These are phyloP conservation scores for Botrytis paeoniae DNA, from an alignment of 2,329 filamentous ascomycete genomes.

Conservation along the genomic window DNA sequence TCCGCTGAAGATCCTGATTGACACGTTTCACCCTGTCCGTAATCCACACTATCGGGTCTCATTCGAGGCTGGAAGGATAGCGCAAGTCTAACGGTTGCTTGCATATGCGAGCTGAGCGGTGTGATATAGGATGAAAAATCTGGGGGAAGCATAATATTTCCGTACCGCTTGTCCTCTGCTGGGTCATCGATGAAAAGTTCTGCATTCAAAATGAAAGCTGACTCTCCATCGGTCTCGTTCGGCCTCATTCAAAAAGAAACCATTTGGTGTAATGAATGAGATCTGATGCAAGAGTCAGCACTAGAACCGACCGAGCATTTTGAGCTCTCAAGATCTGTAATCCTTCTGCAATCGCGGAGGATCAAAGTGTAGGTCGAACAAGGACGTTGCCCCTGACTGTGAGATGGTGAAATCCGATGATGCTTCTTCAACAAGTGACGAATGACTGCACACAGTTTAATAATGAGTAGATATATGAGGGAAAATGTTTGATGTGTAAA, in stretches of 20 bases:
- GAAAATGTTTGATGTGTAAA: neutral
- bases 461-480: neutral
- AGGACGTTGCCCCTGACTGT: neutral
- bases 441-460: neutral
- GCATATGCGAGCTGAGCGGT: conserved; percentile 18
- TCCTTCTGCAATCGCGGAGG: neutral
- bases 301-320: neutral
- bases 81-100: conserved; percentile 9
- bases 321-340: neutral
- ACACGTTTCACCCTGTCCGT: conserved; percentile 27
- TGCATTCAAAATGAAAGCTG: conserved; percentile 9
- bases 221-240: conserved; percentile 1
- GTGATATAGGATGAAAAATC: conserved; percentile 7
- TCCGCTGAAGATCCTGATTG: conserved; percentile 27
- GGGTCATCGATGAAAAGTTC: neutral
- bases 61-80: conserved; percentile 12
- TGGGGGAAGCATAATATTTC: neutral
- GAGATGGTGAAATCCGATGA: neutral
- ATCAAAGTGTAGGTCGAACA: neutral
- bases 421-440: neutral
- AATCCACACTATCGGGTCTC: conserved; percentile 27
- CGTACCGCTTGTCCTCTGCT: neutral
- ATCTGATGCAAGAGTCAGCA: conserved; percentile 4
- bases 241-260: neutral
- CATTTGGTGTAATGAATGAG: neutral